phyloP scores from a whole-genome alignment of 441 rosid species.

The Rhodomyrtus psidioides region DNA sequence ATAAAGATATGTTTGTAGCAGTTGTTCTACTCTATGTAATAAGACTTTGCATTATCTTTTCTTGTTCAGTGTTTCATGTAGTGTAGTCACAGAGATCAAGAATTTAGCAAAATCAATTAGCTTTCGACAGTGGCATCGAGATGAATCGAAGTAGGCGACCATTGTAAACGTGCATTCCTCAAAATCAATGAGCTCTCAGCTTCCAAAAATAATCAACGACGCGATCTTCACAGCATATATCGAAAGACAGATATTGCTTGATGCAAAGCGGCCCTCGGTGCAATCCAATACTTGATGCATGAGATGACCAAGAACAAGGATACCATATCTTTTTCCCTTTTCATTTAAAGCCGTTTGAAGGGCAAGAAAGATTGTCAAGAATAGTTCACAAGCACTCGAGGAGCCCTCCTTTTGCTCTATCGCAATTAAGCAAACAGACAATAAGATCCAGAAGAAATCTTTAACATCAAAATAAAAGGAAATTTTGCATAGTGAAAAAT shows the following conservation, averaged over 20 bases:
- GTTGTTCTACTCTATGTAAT: not conserved
- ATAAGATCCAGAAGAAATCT: not conserved
- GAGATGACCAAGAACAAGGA: not conserved
- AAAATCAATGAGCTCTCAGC: not conserved
- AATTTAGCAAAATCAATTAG: not conserved
- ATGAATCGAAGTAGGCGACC: not conserved
- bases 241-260: not conserved
- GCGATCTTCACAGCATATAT: not conserved
- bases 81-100: not conserved
- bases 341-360: not conserved
- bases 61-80: not conserved
- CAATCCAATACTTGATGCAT: not conserved
- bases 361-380: not conserved
- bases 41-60: not conserved
- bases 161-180: not conserved
- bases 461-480: not conserved
- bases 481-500: not conserved
- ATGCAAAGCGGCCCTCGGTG: not conserved
- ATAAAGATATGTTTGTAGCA: not conserved
- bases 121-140: not conserved
- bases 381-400: not conserved
- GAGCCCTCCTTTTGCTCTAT: not conserved
- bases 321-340: not conserved
- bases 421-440: not conserved
- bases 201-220: not conserved